Evolutionary conservation across 805 yeast species (phyloP).

Genomic region (Starmerella bacillaris): DNA sequence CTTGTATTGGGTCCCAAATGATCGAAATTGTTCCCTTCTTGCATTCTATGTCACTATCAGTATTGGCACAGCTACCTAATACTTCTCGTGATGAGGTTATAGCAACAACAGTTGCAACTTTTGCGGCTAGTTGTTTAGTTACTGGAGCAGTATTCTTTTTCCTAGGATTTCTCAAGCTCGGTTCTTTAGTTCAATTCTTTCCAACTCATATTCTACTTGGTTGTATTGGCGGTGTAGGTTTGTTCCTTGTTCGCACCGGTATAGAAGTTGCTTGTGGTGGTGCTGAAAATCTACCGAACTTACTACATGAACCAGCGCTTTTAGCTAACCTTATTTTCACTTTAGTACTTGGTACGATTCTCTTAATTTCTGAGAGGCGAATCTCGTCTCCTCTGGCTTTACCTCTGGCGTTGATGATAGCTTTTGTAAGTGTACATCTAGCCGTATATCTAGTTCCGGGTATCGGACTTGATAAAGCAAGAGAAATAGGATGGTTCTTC

Average conservation of each 20-base stretch:
- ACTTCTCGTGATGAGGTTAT: conserved; percentile 33
- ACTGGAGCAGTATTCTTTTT: conserved; percentile 69
- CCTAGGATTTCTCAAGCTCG: conserved; percentile 64
- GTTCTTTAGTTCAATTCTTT: conserved; percentile 81
- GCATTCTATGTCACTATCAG: conserved; percentile 77
- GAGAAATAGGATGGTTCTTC: conserved; percentile 76
- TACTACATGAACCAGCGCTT: conserved; percentile 32
- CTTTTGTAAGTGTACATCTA: conserved; percentile 53
- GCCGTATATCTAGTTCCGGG: conserved; percentile 47
- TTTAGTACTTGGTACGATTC: conserved; percentile 34
- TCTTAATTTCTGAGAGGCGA: conserved; percentile 44
- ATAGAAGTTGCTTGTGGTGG: conserved; percentile 79
- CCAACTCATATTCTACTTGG: conserved; percentile 93
- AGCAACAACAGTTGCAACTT: conserved; percentile 75
- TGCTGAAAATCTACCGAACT: conserved; percentile 40
- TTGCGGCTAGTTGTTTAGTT: conserved; percentile 62
- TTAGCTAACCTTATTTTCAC: conserved; percentile 46
- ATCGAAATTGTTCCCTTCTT: conserved; percentile 97
- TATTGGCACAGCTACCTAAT: conserved; percentile 39
- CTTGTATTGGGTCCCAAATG: conserved; percentile 97
- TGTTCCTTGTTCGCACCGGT: conserved; percentile 76
- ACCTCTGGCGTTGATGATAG: conserved; percentile 59
- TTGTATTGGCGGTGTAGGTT: conserved; percentile 97
- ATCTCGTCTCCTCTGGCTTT: conserved; percentile 54
- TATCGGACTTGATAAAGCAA: conserved; percentile 41